phyloP scores from a whole-genome alignment of 495 filamentous ascomycete genomes.

The Penicillium lagena region DNA sequence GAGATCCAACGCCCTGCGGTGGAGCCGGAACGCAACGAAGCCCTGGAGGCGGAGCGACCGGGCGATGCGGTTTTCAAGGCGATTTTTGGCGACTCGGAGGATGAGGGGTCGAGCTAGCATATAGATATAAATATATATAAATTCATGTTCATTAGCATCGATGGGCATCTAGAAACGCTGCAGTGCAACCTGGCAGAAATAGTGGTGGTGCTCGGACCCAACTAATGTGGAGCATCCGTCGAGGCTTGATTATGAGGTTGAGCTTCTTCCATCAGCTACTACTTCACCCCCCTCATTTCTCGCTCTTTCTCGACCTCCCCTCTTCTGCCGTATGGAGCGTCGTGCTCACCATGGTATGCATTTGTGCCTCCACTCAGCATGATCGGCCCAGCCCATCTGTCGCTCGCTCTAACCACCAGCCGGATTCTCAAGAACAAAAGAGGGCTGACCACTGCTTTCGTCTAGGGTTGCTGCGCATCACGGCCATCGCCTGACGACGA shows the following conservation, averaged over 20 bases:
- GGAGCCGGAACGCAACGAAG: slow-evolving; percentile 78
- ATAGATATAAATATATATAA: neutral
- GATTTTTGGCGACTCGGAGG: slow-evolving; percentile 86
- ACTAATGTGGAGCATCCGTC: too few species aligned
- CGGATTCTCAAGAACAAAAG: neutral
- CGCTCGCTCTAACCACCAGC: neutral
- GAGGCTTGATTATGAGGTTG: too few species aligned
- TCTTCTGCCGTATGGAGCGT: too few species aligned
- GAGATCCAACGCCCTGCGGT: slow-evolving; percentile 28
- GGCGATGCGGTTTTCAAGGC: slow-evolving; percentile 89
- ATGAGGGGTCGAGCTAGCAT: slow-evolving; percentile 42
- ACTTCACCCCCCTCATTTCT: too few species aligned
- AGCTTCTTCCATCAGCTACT: too few species aligned
- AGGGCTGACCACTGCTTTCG: neutral
- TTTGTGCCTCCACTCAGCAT: too few species aligned
- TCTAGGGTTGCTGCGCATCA: slow-evolving; percentile 37
- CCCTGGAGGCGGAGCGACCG: slow-evolving; percentile 73
- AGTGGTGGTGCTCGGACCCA: too few species aligned
- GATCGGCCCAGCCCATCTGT: too few species aligned
- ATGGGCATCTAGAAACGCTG: too few species aligned
- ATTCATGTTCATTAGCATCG: neutral
- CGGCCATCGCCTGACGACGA: slow-evolving; percentile 27
- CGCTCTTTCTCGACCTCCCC: too few species aligned
- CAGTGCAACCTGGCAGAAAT: too few species aligned
- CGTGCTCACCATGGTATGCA: too few species aligned